A percentile compares a stretch with the other conserved stretches of the same genome.
Conservation (phyloP, 805 yeast genomes). For the Myxozyma geophila region DNA sequence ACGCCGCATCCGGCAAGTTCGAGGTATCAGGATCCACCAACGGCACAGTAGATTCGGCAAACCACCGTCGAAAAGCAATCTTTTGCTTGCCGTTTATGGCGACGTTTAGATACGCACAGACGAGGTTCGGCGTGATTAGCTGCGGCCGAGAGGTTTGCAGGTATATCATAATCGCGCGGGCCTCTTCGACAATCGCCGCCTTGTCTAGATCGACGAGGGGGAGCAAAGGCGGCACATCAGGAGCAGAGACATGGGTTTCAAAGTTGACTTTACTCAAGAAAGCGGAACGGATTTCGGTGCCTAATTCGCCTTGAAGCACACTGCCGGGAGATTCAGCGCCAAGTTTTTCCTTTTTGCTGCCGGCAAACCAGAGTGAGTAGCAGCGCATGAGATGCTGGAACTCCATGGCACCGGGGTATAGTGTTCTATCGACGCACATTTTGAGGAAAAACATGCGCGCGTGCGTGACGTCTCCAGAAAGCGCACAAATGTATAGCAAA, state of each 20-base stretch:
- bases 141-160: constrained; percentile 52
- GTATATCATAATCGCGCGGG: constrained; percentile 74
- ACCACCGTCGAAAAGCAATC: constrained; percentile 42
- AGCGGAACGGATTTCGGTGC: constrained; percentile 7
- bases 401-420: constrained; percentile 42
- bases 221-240: constrained; percentile 64
- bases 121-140: constrained; percentile 50
- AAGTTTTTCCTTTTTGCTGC: constrained; percentile 2
- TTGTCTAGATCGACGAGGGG: constrained; percentile 56
- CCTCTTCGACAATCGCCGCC: constrained; percentile 66
- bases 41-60: constrained; percentile 46
- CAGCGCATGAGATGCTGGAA: constrained; percentile 45
- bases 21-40: constrained; percentile 48
- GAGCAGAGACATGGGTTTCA: not conserved
- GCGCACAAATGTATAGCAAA: constrained; percentile 76
- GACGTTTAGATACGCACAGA: constrained; percentile 63
- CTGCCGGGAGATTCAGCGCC: not conserved
- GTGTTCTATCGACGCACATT: constrained; percentile 38
- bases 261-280: constrained; percentile 14
- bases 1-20: constrained; percentile 46
- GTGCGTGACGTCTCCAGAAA: constrained; percentile 75
- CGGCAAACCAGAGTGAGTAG: constrained; percentile 40
- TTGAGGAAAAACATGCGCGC: constrained; percentile 59
- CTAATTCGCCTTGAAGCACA: constrained; percentile 8
- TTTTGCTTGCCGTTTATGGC: constrained; percentile 59